These are phyloP conservation scores for Monilinia polystroma DNA, from an alignment of 2,329 filamentous ascomycete genomes.

Conservation along the genomic window DNA sequence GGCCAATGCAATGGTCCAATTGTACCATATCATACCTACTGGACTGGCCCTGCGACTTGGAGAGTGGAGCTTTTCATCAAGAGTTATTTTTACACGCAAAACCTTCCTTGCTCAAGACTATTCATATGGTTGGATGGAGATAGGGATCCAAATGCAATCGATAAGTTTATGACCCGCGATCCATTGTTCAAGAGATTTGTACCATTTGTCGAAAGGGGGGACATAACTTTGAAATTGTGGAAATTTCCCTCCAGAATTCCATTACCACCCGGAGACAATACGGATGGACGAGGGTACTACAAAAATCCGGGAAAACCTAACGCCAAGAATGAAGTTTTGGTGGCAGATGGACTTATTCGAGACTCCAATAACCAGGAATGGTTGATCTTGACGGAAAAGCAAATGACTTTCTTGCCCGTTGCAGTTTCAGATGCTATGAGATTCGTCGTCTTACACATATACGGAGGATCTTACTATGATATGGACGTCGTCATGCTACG, in stretches of 20 bases:
- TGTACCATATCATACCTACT: slow-evolving; percentile 56
- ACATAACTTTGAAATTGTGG: slow-evolving; percentile 53
- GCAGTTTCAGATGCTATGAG: slow-evolving; percentile 56
- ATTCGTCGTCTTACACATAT: slow-evolving; percentile 54
- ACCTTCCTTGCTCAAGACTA: slow-evolving; percentile 53
- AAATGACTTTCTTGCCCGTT: slow-evolving; percentile 57
- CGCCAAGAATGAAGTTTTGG: slow-evolving; percentile 39
- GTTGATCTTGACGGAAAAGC: slow-evolving; percentile 53
- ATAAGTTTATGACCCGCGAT: slow-evolving; percentile 52
- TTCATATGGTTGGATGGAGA: slow-evolving; percentile 56
- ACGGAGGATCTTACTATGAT: slow-evolving; percentile 55
- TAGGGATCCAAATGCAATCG: slow-evolving; percentile 49
- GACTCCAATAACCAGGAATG: slow-evolving; percentile 52
- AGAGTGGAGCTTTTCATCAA: slow-evolving; percentile 57
- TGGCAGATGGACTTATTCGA: slow-evolving; percentile 53
- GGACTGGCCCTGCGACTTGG: slow-evolving; percentile 57
- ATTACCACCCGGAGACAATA: slow-evolving; percentile 49
- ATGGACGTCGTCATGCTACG: slow-evolving; percentile 56
- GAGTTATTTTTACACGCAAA: slow-evolving; percentile 56
- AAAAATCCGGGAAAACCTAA: slow-evolving; percentile 47
- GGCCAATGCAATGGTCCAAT: slow-evolving; percentile 56
- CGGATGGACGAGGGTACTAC: slow-evolving; percentile 51
- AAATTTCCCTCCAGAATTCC: slow-evolving; percentile 54
- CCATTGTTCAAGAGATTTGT: slow-evolving; percentile 53
- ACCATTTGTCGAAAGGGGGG: slow-evolving; percentile 53